Evolutionary conservation across 352 stramenopile genomes (phyloP).

Genomic region (Pythium brassicae): DNA sequence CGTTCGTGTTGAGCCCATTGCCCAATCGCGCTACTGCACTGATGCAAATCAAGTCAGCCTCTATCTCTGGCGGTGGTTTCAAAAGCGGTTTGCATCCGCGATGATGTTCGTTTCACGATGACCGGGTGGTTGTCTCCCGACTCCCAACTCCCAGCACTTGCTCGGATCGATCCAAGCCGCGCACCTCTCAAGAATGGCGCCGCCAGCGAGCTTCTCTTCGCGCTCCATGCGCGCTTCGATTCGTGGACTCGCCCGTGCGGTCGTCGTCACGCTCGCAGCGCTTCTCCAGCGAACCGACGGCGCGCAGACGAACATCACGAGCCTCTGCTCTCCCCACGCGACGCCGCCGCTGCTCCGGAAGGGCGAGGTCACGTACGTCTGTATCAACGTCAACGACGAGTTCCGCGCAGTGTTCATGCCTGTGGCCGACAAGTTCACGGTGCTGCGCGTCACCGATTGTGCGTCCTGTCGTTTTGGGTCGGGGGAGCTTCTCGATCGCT

Average conservation of each 20-base stretch:
- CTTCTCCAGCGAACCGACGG: constrained; percentile 6
- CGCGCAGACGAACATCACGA: constrained; percentile 50
- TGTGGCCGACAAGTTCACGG: constrained; percentile 70
- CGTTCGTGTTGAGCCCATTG: too few species aligned
- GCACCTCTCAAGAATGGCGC: too few species aligned
- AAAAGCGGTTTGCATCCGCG: too few species aligned
- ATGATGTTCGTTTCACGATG: too few species aligned
- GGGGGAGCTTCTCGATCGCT: background rate
- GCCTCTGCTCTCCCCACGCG: constrained; percentile 52
- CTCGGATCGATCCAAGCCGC: too few species aligned
- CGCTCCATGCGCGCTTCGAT: too few species aligned
- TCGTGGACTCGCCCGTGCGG: background rate
- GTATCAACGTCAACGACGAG: constrained; percentile 73
- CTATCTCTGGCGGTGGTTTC: too few species aligned
- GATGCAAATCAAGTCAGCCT: too few species aligned
- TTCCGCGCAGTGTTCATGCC: constrained; percentile 76
- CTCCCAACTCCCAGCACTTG: too few species aligned
- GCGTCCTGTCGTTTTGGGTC: constrained; percentile 12
- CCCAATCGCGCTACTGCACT: too few species aligned
- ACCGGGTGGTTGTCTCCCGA: too few species aligned
- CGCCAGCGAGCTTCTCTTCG: too few species aligned
- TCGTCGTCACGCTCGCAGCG: background rate
- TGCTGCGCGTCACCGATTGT: constrained; percentile 73
- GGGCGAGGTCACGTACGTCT: constrained; percentile 61
- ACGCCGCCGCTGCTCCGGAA: constrained; percentile 48